These are phyloP conservation scores for Boletus pseudopeckii DNA, from an alignment of 768 basidiomycete species.

Conservation along the genomic window DNA sequence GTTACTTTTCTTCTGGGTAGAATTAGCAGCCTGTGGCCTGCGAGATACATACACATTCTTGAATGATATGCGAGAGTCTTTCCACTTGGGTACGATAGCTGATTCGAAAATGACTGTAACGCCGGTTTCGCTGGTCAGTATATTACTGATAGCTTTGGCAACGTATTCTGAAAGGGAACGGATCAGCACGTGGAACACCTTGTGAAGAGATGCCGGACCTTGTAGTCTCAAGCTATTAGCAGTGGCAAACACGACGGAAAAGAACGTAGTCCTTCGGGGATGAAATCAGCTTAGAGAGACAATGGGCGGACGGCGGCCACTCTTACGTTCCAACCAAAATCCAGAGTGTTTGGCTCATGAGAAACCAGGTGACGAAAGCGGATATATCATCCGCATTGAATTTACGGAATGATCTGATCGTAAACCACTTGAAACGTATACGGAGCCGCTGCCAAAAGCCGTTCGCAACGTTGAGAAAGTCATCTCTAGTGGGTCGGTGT, in stretches of 20 bases:
- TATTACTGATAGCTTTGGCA: slow-evolving; percentile 85
- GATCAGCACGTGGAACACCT: background rate
- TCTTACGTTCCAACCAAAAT: slow-evolving; percentile 76
- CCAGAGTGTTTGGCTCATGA: slow-evolving; percentile 96
- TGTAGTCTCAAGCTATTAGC: slow-evolving; percentile 85
- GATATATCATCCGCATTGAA: slow-evolving; percentile 98
- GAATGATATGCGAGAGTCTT: slow-evolving; percentile 92
- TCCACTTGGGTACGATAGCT: slow-evolving; percentile 97
- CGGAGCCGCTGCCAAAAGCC: slow-evolving; percentile 88
- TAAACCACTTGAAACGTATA: slow-evolving; percentile 97
- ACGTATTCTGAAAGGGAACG: slow-evolving; percentile 58
- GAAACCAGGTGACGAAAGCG: slow-evolving; percentile 92
- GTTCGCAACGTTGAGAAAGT: slow-evolving; percentile 80
- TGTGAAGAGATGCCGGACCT: slow-evolving; percentile 42
- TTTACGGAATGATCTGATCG: slow-evolving; percentile 88
- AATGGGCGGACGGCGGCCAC: accelerated
- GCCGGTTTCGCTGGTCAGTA: slow-evolving; percentile 90
- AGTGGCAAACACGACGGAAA: slow-evolving; percentile 87
- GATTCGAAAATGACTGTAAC: slow-evolving; percentile 95
- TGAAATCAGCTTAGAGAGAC: slow-evolving; percentile 2
- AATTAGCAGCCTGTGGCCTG: slow-evolving; percentile 43
- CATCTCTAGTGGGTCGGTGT: slow-evolving; percentile 81
- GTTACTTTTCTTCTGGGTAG: slow-evolving; percentile 16
- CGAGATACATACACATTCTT: slow-evolving; percentile 95
- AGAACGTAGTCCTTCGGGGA: slow-evolving; percentile 77